Evolutionary conservation across 164 flowering plant species (phyloP).

Genomic region (Akebia trifoliata): DNA sequence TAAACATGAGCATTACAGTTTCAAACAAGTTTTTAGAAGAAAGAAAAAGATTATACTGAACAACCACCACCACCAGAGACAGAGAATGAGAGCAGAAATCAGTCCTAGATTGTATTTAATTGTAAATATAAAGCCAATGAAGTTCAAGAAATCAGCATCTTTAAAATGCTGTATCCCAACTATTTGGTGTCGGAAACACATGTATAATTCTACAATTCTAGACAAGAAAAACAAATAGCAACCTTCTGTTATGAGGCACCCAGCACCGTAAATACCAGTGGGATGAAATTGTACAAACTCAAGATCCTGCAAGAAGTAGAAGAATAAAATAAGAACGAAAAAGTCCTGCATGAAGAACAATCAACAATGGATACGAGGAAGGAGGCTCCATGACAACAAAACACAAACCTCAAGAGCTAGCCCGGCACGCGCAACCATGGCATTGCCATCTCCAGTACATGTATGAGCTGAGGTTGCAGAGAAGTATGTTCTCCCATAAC

Average conservation of each 20-base stretch:
- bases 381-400: neutral
- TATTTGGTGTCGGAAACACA: neutral
- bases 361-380: neutral
- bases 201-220: neutral
- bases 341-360: neutral
- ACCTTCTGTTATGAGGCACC: slow-evolving; percentile 99
- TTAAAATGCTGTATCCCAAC: neutral
- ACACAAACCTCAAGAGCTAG: slow-evolving; percentile 76
- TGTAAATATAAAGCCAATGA: neutral
- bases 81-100: too few species aligned
- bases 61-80: neutral
- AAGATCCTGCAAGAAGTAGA: slow-evolving; percentile 60
- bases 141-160: neutral
- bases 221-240: neutral
- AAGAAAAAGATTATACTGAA: neutral
- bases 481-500: slow-evolving; percentile 95
- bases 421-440: slow-evolving; percentile 98
- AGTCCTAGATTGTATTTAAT: too few species aligned
- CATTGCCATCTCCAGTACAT: slow-evolving; percentile 99
- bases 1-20: neutral
- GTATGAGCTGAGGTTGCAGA: slow-evolving; percentile 99
- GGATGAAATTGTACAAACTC: slow-evolving; percentile 99
- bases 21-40: neutral
- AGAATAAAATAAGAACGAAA: neutral
- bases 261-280: slow-evolving; percentile 97